These are phyloP conservation scores for Fusarium mexicanum DNA, from an alignment of 2,329 filamentous ascomycete genomes.

Conservation along the genomic window DNA sequence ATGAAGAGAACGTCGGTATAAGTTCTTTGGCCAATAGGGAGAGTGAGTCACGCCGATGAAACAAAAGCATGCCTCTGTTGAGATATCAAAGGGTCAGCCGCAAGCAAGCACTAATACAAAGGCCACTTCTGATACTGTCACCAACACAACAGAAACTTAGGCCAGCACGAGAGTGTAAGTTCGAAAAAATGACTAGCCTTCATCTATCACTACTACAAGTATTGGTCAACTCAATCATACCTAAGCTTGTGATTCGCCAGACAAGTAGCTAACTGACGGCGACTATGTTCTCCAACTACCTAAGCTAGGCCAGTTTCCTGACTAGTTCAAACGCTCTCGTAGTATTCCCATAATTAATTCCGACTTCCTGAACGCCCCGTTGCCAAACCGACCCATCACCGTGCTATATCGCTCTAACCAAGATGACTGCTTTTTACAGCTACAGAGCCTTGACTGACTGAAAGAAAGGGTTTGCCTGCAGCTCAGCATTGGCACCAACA, in stretches of 20 bases:
- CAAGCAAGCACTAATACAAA: neutral
- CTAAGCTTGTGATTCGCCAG: constrained; percentile 8
- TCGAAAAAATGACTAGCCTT: neutral
- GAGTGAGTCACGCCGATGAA: constrained; percentile 26
- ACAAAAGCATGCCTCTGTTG: neutral
- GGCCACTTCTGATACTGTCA: neutral
- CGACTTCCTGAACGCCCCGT: constrained; percentile 21
- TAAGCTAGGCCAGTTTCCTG: neutral
- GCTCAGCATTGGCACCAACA: constrained; percentile 75
- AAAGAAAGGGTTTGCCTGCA: constrained; percentile 75
- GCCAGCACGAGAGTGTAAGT: neutral
- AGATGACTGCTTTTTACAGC: constrained; percentile 10
- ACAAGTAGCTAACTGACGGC: neutral
- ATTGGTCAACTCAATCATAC: neutral
- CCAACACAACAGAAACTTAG: neutral
- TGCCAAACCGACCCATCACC: neutral
- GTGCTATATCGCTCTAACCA: neutral
- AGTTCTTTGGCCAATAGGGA: neutral
- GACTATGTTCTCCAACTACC: constrained; percentile 2
- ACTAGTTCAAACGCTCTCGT: constrained; percentile 3
- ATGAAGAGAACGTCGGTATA: neutral
- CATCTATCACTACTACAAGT: neutral
- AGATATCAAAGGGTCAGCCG: neutral
- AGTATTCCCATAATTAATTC: constrained; percentile 13
- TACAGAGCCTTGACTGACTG: constrained; percentile 67